Conservation (phyloP, 1,284 basidiomycete species). For the Boletus semigastroideus region DNA sequence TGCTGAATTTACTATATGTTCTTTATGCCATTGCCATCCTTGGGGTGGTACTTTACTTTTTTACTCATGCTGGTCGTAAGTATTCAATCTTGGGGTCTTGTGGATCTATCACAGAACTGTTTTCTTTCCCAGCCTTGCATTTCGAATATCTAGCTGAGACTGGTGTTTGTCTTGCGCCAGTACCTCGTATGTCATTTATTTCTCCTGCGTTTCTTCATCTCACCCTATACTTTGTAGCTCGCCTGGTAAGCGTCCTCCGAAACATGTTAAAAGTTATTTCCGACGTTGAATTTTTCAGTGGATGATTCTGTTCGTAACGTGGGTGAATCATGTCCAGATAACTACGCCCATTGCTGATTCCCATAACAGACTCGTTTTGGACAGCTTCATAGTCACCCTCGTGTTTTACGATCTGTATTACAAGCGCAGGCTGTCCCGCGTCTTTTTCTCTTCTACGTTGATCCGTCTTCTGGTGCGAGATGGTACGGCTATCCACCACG, state of each 20-base stretch:
- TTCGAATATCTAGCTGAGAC: conserved; percentile 10
- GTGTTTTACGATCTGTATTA: conserved; percentile 9
- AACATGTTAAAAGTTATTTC: background rate
- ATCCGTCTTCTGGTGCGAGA: conserved; percentile 18
- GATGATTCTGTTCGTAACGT: conserved; percentile 16
- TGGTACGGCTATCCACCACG: conserved; percentile 10
- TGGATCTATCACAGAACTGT: background rate
- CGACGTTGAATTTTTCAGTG: conserved; percentile 13
- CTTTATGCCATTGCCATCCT: conserved; percentile 7
- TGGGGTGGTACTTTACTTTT: background rate
- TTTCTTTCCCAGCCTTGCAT: background rate
- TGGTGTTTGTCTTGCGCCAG: conserved; percentile 9
- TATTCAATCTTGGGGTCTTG: background rate
- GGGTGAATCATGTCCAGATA: background rate
- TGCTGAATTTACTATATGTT: conserved; percentile 8
- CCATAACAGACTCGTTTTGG: conserved; percentile 16
- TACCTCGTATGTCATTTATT: conserved; percentile 11
- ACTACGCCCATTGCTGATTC: background rate
- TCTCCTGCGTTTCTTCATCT: background rate
- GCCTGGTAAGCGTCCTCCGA: conserved; percentile 7
- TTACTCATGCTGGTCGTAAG: conserved; percentile 6
- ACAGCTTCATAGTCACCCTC: conserved; percentile 7
- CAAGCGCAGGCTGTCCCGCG: background rate
- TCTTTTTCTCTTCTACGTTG: conserved; percentile 8
- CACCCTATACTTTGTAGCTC: conserved; percentile 3